Percentiles rank a stretch among this genome's conserved stretches.
Evolutionary conservation across 2,329 filamentous ascomycete species (phyloP).

Genomic region (Ramichloridium luteum): DNA sequence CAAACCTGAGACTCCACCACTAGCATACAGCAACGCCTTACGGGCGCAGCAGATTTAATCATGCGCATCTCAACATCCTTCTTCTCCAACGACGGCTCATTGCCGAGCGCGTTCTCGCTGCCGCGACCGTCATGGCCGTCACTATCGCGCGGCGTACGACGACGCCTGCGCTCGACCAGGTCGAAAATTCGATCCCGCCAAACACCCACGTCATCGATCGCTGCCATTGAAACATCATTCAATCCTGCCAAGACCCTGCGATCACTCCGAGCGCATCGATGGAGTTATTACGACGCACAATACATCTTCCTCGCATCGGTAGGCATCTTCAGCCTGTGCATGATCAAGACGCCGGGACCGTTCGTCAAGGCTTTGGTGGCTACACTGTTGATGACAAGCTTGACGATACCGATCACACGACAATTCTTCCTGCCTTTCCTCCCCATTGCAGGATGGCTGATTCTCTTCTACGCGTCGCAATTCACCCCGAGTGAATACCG

Average conservation of each 20-base stretch:
- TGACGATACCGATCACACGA: constrained; percentile 71
- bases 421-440: constrained; percentile 87
- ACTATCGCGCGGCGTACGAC: constrained; percentile 52
- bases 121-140: constrained; percentile 35
- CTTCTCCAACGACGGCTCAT: constrained; percentile 21
- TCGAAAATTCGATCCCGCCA: constrained; percentile 56
- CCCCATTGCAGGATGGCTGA: constrained; percentile 71
- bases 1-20: too few species aligned
- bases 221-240: constrained; percentile 68
- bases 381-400: constrained; percentile 52
- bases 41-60: too few species aligned
- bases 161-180: constrained; percentile 47
- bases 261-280: constrained; percentile 63
- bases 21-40: too few species aligned
- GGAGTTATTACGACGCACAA: constrained; percentile 74
- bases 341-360: constrained; percentile 68
- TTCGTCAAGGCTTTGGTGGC: constrained; percentile 64
- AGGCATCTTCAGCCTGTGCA: constrained; percentile 68
- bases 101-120: constrained; percentile 30
- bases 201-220: constrained; percentile 59
- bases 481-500: constrained; percentile 83
- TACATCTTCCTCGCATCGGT: constrained; percentile 64
- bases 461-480: constrained; percentile 86
- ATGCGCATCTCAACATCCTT: too few species aligned
- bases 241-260: constrained; percentile 66